Evolutionary conservation across 805 yeast species (phyloP).

Genomic region (Candida ponderosae): DNA sequence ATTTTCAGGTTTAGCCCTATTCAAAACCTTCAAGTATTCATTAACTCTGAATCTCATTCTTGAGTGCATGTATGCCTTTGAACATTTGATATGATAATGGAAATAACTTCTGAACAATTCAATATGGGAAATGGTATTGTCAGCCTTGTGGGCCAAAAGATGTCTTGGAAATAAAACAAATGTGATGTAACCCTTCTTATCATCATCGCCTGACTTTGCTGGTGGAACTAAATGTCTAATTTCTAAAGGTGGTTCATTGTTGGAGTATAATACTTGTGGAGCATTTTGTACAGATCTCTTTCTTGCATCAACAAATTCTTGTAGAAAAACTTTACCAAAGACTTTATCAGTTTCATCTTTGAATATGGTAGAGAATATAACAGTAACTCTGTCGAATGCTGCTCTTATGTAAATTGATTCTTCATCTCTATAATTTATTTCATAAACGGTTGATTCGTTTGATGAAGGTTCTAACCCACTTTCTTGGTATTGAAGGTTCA

Average conservation of each 20-base stretch:
- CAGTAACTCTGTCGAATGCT: slow-evolving; percentile 92
- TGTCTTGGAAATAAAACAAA: slow-evolving; percentile 82
- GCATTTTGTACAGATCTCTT: slow-evolving; percentile 94
- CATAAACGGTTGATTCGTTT: slow-evolving; percentile 15
- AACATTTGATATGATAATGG: slow-evolving; percentile 97
- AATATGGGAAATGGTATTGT: slow-evolving; percentile 85
- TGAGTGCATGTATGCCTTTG: slow-evolving; percentile 96
- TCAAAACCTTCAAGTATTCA: slow-evolving; percentile 89
- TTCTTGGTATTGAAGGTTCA: slow-evolving; percentile 27
- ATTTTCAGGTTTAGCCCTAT: slow-evolving; percentile 93
- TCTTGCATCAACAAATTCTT: slow-evolving; percentile 94
- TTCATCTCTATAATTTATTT: slow-evolving; percentile 81
- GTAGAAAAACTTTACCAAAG: slow-evolving; percentile 82
- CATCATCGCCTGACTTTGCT: slow-evolving; percentile 25
- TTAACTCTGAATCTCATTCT: slow-evolving; percentile 96
- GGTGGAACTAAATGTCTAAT: slow-evolving; percentile 37
- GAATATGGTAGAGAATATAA: slow-evolving; percentile 88
- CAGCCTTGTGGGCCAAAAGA: slow-evolving; percentile 56
- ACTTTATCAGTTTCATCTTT: slow-evolving; percentile 95
- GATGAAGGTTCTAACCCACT: slow-evolving; percentile 20
- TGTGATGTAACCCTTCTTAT: slow-evolving; percentile 48
- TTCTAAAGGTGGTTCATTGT: slow-evolving; percentile 90
- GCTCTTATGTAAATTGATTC: slow-evolving; percentile 90
- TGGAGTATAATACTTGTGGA: slow-evolving; percentile 92
- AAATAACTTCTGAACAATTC: slow-evolving; percentile 91